Conservation (phyloP, 179 eudicot species). For the Gypsophila paniculata region DNA sequence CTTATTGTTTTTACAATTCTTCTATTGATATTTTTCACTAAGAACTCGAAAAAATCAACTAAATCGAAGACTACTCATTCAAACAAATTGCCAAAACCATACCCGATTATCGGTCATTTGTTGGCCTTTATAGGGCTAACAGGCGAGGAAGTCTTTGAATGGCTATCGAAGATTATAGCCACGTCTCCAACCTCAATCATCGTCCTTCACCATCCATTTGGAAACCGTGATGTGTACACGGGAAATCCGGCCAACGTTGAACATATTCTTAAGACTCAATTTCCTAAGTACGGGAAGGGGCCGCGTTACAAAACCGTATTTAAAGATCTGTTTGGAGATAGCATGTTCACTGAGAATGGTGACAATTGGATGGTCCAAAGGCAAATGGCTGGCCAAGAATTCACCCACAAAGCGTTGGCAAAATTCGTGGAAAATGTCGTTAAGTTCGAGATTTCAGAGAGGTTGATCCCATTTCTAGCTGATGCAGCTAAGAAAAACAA, state of each 20-base stretch:
- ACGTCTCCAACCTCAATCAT: conserved; percentile 28
- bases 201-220: conserved; percentile 22
- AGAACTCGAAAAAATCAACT: neutral
- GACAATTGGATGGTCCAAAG: conserved; percentile 46
- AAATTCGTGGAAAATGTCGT: conserved; percentile 37
- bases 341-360: conserved; percentile 50
- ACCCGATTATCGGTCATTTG: conserved; percentile 31
- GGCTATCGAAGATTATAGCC: conserved; percentile 18
- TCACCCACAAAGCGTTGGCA: conserved; percentile 41
- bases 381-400: conserved; percentile 44
- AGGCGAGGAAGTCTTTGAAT: conserved; percentile 19
- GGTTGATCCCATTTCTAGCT: conserved; percentile 41
- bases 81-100: conserved; percentile 18
- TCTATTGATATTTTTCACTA: too few species aligned
- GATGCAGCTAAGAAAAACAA: conserved; percentile 33
- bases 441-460: conserved; percentile 34
- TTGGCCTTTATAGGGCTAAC: conserved; percentile 11
- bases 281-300: conserved; percentile 42
- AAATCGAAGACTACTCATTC: neutral
- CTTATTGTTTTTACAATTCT: neutral
- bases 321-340: conserved; percentile 48
- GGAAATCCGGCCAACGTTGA: conserved; percentile 43
- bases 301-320: conserved; percentile 14
- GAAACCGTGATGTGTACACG: conserved; percentile 30
- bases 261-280: conserved; percentile 45